A percentile compares a stretch with the other conserved stretches of the same genome.
Evolutionary conservation across 352 stramenopile genomes (phyloP).

Genomic region (Phytopythium aichiense): DNA sequence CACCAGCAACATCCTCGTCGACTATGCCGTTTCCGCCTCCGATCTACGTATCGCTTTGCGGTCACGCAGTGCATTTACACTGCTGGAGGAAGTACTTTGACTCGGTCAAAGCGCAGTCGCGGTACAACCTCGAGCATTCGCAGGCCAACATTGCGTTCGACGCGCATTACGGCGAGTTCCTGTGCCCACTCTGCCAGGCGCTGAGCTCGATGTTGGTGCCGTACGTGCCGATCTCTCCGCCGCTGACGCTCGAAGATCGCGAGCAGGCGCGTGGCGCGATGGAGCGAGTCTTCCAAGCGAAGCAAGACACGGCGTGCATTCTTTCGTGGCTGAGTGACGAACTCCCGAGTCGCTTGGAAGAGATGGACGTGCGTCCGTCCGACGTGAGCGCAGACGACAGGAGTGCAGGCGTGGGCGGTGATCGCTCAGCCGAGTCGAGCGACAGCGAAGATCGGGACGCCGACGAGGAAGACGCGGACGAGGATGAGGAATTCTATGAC

Average conservation of each 20-base stretch:
- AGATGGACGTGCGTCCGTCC: slow-evolving; percentile 8
- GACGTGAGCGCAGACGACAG: background rate
- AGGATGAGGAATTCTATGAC: slow-evolving; percentile 13
- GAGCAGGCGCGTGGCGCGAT: slow-evolving; percentile 57
- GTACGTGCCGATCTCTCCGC: slow-evolving; percentile 55
- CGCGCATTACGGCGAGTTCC: slow-evolving; percentile 80
- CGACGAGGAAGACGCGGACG: slow-evolving; percentile 1
- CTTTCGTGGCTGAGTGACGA: slow-evolving; percentile 54
- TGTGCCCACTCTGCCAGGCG: slow-evolving; percentile 89
- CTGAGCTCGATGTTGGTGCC: slow-evolving; percentile 90
- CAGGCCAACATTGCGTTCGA: slow-evolving; percentile 86
- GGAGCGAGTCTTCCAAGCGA: slow-evolving; percentile 68
- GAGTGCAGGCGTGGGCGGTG: background rate
- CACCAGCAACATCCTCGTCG: background rate
- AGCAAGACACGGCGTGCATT: slow-evolving; percentile 66
- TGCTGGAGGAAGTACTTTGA: slow-evolving; percentile 90
- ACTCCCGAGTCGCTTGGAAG: slow-evolving; percentile 39
- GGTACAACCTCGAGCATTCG: slow-evolving; percentile 63
- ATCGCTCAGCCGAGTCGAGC: slow-evolving; percentile 6
- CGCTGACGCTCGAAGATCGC: slow-evolving; percentile 52
- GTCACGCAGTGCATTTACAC: slow-evolving; percentile 87
- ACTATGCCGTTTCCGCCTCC: slow-evolving; percentile 44
- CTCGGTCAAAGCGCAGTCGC: slow-evolving; percentile 72
- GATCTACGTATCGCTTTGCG: slow-evolving; percentile 80
- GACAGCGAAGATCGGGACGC: slow-evolving; percentile 23